These are phyloP conservation scores for Citrus medica DNA, from an alignment of 345 rosid genomes.

Conservation along the genomic window DNA sequence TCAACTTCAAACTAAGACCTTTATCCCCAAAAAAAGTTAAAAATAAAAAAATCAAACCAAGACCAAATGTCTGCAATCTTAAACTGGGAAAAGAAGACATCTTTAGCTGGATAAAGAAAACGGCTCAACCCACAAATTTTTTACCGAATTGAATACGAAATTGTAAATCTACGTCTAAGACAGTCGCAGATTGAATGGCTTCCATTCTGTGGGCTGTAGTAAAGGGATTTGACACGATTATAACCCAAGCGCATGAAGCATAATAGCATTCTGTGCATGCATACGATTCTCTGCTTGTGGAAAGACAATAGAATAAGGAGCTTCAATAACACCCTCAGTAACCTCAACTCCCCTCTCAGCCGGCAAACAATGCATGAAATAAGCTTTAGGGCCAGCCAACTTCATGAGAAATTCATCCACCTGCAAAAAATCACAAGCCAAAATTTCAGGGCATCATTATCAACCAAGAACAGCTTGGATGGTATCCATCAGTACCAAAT, in stretches of 20 bases:
- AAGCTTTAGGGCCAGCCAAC: constrained; percentile 80
- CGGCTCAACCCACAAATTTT: not conserved
- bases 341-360: constrained; percentile 96
- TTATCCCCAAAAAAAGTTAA: too few species aligned
- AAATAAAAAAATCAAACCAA: too few species aligned
- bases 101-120: not conserved
- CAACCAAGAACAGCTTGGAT: not conserved
- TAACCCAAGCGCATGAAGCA: constrained; percentile 74
- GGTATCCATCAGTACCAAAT: not conserved
- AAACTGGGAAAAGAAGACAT: not conserved
- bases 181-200: not conserved
- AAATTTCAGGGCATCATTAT: not conserved
- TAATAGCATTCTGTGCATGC: constrained; percentile 91
- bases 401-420: constrained; percentile 85
- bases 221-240: not conserved
- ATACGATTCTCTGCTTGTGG: constrained; percentile 95
- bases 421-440: constrained; percentile 33
- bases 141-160: not conserved
- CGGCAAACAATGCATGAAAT: constrained; percentile 97
- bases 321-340: constrained; percentile 81
- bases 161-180: not conserved
- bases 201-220: not conserved
- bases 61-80: not conserved
- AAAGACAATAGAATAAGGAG: constrained; percentile 85
- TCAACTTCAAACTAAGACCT: not conserved